phyloP scores from a whole-genome alignment of 1,284 basidiomycete genomes.

The Gomphus bonarii region DNA sequence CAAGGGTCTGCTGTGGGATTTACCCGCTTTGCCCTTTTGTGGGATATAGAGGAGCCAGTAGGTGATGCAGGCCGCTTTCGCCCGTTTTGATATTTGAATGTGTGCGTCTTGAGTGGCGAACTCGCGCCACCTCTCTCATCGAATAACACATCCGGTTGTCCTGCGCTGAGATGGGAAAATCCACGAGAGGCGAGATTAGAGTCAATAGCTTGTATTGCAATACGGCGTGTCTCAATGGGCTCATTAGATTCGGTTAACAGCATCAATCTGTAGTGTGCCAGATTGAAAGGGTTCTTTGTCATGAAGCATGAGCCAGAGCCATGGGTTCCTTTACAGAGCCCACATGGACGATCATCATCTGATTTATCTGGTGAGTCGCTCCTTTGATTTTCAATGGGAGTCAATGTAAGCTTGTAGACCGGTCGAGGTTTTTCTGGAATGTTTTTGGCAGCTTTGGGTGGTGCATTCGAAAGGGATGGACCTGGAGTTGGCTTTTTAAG shows the following conservation, averaged over 20 bases:
- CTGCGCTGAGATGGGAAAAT: conserved; percentile 40
- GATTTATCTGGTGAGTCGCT: conserved; percentile 6
- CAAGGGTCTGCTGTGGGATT: conserved; percentile 24
- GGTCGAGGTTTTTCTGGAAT: background rate
- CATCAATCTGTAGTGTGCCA: conserved; percentile 58
- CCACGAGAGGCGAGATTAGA: conserved; percentile 44
- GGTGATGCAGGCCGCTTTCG: conserved; percentile 31
- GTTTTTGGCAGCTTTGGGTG: background rate
- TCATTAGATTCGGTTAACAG: conserved; percentile 55
- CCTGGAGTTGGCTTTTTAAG: background rate
- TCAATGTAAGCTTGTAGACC: background rate
- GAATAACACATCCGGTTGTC: conserved; percentile 51
- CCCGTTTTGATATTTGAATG: conserved; percentile 12
- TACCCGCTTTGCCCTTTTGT: conserved; percentile 29
- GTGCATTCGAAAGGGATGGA: background rate
- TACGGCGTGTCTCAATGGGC: conserved; percentile 46
- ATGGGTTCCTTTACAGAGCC: conserved; percentile 52
- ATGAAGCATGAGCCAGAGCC: conserved; percentile 44
- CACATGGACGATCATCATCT: conserved; percentile 30
- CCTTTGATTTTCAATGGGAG: background rate
- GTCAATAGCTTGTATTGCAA: conserved; percentile 58
- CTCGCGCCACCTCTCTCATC: conserved; percentile 22
- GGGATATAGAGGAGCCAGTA: conserved; percentile 14
- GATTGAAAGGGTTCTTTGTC: conserved; percentile 50
- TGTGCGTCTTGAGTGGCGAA: conserved; percentile 14